Evolutionary conservation across 2,329 filamentous ascomycete genomes (phyloP).

Genomic region (Helminthosporium solani): DNA sequence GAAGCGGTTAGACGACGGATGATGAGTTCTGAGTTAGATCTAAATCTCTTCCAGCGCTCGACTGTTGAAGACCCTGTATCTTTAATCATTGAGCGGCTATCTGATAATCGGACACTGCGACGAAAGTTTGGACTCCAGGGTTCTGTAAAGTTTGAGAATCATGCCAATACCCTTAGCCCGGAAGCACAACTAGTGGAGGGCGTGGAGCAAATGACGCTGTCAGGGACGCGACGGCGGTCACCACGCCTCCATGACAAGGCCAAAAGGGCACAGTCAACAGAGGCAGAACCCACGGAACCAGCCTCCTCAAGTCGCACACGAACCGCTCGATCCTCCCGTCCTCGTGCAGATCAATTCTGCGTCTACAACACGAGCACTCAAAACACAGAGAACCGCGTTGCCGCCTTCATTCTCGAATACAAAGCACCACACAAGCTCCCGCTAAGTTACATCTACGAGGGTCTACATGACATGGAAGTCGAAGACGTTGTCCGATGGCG

Average conservation of each 20-base stretch:
- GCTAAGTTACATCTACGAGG: slow-evolving; percentile 43
- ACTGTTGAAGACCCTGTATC: slow-evolving; percentile 18
- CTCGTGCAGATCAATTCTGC: slow-evolving; percentile 39
- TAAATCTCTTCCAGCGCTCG: slow-evolving; percentile 15
- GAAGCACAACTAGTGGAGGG: slow-evolving; percentile 14
- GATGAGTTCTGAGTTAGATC: slow-evolving; percentile 21
- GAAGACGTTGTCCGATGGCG: slow-evolving; percentile 40
- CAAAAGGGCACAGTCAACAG: not conserved
- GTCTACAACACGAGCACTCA: slow-evolving; percentile 29
- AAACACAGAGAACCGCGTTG: slow-evolving; percentile 14
- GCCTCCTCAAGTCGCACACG: too few species aligned
- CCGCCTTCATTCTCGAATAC: slow-evolving; percentile 45
- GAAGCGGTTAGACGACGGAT: slow-evolving; percentile 9
- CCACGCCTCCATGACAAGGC: slow-evolving; percentile 15
- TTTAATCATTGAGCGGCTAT: slow-evolving; percentile 13
- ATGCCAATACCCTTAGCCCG: slow-evolving; percentile 22
- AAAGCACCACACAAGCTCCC: slow-evolving; percentile 53
- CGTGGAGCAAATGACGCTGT: slow-evolving; percentile 12
- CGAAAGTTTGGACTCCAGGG: slow-evolving; percentile 17
- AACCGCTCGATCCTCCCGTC: slow-evolving; percentile 12
- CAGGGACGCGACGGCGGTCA: slow-evolving; percentile 11
- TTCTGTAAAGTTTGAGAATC: slow-evolving; percentile 20
- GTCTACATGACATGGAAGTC: slow-evolving; percentile 48
- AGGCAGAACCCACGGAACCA: too few species aligned
- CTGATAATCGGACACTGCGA: slow-evolving; percentile 10